Conservation (phyloP, 2,329 filamentous ascomycete species). For the Pseudogymnoascus sp. region DNA sequence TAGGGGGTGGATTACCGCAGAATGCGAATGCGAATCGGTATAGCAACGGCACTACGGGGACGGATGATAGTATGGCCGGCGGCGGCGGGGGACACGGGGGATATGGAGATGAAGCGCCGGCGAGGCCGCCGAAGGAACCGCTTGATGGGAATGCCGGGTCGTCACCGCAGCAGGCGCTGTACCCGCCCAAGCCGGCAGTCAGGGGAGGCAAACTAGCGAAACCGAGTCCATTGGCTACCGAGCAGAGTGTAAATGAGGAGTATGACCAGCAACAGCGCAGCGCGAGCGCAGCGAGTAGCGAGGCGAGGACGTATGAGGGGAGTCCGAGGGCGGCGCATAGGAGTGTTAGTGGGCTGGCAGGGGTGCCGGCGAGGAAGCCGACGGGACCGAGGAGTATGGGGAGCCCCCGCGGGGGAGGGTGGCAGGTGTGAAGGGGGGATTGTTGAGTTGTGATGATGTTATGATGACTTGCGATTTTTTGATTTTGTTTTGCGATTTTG, state of each 20-base stretch:
- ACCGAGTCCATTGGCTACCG: constrained; percentile 47
- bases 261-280: constrained; percentile 31
- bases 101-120: constrained; percentile 32
- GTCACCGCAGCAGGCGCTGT: constrained; percentile 38
- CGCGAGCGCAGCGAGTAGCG: constrained; percentile 11
- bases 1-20: constrained; percentile 41
- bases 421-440: no score
- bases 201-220: constrained; percentile 38
- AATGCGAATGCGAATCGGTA: constrained; percentile 47
- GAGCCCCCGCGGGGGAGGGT: not conserved
- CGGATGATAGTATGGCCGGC: not conserved
- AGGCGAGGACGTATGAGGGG: constrained; percentile 38
- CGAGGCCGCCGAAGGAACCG: constrained; percentile 56
- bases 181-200: constrained; percentile 32
- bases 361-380: constrained; percentile 25
- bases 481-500: no score
- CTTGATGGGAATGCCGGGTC: constrained; percentile 41
- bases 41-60: constrained; percentile 25
- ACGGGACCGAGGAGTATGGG: constrained; percentile 29
- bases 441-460: no score
- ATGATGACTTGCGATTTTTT: no score
- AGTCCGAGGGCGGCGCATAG: constrained; percentile 27
- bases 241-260: constrained; percentile 35
- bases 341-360: not conserved
- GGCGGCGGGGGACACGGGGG: no score